Evolutionary conservation across 768 basidiomycete genomes (phyloP).

Genomic region (Naganishia onofrii): DNA sequence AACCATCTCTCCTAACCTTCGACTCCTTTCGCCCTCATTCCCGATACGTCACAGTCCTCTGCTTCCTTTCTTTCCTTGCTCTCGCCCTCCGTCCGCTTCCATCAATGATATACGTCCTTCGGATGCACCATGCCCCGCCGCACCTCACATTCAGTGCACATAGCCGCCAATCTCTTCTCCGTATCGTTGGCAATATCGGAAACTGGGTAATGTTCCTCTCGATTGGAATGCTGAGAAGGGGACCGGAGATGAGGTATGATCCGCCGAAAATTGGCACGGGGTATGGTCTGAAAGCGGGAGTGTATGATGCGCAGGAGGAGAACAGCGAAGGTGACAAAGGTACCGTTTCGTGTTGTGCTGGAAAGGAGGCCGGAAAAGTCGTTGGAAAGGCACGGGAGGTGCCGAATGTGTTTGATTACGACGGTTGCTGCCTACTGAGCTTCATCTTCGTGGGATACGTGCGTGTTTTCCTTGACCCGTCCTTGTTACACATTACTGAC

Average conservation of each 20-base stretch:
- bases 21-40: neutral
- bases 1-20: neutral
- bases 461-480: neutral
- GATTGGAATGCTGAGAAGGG: slow-evolving; percentile 40
- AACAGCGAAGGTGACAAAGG: neutral
- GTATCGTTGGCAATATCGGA: slow-evolving; percentile 19
- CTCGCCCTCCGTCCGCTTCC: slow-evolving; percentile 35
- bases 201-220: slow-evolving; percentile 26
- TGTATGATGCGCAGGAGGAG: slow-evolving; percentile 17
- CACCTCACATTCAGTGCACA: slow-evolving; percentile 9
- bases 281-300: slow-evolving; percentile 39
- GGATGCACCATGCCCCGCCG: slow-evolving; percentile 30
- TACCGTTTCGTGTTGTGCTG: neutral
- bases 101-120: slow-evolving; percentile 32
- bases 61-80: neutral
- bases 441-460: slow-evolving; percentile 25
- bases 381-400: neutral
- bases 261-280: slow-evolving; percentile 38
- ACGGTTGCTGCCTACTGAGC: slow-evolving; percentile 16
- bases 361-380: neutral
- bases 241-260: slow-evolving; percentile 40
- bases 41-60: slow-evolving; percentile 5
- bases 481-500: neutral
- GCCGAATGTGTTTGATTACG: slow-evolving; percentile 24
- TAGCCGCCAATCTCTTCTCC: slow-evolving; percentile 2